These are phyloP conservation scores for Fusarium longipes DNA, from an alignment of 2,329 filamentous ascomycete genomes.

Conservation along the genomic window DNA sequence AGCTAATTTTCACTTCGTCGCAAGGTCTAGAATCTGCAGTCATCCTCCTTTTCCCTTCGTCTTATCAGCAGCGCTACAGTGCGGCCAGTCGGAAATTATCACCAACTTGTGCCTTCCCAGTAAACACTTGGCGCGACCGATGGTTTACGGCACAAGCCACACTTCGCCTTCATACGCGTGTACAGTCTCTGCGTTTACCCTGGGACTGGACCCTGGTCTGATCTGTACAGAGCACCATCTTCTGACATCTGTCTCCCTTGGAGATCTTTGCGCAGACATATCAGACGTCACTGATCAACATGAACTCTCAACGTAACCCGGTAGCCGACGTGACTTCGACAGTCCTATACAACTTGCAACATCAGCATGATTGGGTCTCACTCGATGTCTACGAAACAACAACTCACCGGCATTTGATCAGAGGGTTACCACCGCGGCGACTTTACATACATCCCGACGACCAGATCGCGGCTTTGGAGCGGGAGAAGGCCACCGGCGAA, in stretches of 20 bases:
- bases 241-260: slow-evolving; percentile 3
- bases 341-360: slow-evolving; percentile 76
- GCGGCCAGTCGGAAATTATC: background rate
- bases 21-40: slow-evolving; percentile 17
- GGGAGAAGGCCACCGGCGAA: slow-evolving; percentile 62
- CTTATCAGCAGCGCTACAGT: background rate
- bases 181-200: slow-evolving; percentile 2
- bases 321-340: slow-evolving; percentile 51
- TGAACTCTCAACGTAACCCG: slow-evolving; percentile 28
- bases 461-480: slow-evolving; percentile 77
- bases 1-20: slow-evolving; percentile 15
- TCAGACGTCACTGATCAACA: slow-evolving; percentile 10
- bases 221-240: background rate
- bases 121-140: background rate
- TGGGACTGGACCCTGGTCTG: slow-evolving; percentile 4
- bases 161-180: slow-evolving; percentile 12
- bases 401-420: slow-evolving; percentile 70
- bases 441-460: slow-evolving; percentile 86
- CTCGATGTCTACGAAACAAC: slow-evolving; percentile 64
- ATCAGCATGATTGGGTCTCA: slow-evolving; percentile 80
- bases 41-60: slow-evolving; percentile 4
- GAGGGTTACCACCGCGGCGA: slow-evolving; percentile 76
- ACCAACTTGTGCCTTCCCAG: background rate
- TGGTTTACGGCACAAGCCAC: background rate
- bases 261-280: slow-evolving; percentile 10